Percentiles rank a stretch among this genome's conserved stretches.
These are phyloP conservation scores for Trypanosomatidae sp. DNA, from an alignment of 208 protist genomes.

Conservation along the genomic window DNA sequence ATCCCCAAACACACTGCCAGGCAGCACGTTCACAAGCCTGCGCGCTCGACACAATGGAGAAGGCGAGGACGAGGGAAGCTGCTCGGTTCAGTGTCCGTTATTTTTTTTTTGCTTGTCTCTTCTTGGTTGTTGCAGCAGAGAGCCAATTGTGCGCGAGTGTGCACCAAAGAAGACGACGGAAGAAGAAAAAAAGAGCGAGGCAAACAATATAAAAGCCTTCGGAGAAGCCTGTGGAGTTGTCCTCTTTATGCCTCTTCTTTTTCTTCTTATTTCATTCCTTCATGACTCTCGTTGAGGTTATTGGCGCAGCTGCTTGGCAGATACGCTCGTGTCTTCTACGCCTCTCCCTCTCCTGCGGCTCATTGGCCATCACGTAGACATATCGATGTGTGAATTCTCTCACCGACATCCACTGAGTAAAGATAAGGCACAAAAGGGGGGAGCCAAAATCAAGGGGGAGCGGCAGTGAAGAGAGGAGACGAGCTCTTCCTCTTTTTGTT, in stretches of 20 bases:
- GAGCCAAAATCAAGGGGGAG: background rate
- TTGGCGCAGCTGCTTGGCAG: background rate
- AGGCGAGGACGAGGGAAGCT: background rate
- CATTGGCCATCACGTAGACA: background rate
- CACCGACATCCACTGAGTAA: background rate
- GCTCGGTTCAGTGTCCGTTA: background rate
- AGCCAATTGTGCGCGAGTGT: background rate
- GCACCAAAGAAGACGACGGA: background rate
- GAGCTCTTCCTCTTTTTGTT: background rate
- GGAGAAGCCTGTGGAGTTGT: background rate
- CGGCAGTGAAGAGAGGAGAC: background rate
- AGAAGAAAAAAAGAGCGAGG: background rate
- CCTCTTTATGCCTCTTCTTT: no score
- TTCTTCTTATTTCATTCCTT: no score
- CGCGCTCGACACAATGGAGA: background rate
- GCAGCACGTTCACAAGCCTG: background rate
- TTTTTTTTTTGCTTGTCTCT: background rate
- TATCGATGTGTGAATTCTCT: background rate
- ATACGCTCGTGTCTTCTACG: background rate
- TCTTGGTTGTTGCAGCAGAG: background rate
- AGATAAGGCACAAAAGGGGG: background rate
- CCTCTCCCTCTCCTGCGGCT: background rate
- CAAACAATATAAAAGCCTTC: background rate
- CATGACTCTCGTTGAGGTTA: background rate
- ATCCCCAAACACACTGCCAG: background rate